Percentiles rank a stretch among this genome's conserved stretches.
Evolutionary conservation across 2,329 filamentous ascomycete genomes (phyloP).

Genomic region (Plenodomus biglobosus): DNA sequence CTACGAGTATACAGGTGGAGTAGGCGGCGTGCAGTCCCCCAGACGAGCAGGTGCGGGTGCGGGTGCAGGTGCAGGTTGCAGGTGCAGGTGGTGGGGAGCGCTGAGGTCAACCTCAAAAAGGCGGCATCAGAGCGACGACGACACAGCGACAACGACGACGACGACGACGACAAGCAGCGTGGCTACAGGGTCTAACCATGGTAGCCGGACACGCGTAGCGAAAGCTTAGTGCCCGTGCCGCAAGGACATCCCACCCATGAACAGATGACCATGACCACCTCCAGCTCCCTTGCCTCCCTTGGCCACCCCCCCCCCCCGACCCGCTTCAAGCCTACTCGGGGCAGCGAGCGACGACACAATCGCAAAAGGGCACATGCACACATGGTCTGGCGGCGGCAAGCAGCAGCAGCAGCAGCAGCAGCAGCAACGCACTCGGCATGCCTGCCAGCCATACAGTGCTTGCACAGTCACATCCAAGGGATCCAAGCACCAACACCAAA

Average conservation of each 20-base stretch:
- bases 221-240: conserved; percentile 1
- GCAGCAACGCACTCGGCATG: not conserved
- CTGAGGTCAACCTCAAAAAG: no score
- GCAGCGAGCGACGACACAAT: no score
- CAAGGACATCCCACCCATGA: not conserved
- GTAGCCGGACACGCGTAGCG: not conserved
- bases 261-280: not conserved
- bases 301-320: no score
- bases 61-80: not conserved
- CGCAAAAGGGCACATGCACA: no score
- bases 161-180: no score
- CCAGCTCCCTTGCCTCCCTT: not conserved
- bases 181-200: not conserved
- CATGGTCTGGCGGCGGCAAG: no score
- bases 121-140: no score
- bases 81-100: no score
- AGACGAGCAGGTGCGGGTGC: not conserved
- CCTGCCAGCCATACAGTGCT: not conserved
- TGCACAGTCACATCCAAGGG: not conserved
- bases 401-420: no score
- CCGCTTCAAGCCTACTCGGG: no score
- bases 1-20: no score
- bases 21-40: not conserved
- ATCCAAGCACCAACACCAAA: not conserved
- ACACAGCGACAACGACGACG: no score